phyloP scores from a whole-genome alignment of 2,329 filamentous ascomycete species.

The Diaporthe longicolla region DNA sequence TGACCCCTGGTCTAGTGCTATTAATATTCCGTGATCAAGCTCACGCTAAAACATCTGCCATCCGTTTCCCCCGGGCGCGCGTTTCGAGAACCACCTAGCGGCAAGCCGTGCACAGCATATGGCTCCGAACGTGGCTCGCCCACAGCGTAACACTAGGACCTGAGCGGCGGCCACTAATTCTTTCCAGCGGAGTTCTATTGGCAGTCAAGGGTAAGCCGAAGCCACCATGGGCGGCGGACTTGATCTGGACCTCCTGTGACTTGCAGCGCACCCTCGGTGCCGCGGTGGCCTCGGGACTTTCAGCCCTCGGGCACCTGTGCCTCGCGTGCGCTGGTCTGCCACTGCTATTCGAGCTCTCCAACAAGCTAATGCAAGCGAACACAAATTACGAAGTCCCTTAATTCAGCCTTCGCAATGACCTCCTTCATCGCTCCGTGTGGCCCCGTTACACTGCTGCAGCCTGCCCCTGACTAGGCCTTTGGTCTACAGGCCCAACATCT shows the following conservation, averaged over 20 bases:
- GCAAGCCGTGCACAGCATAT: slow-evolving; percentile 9
- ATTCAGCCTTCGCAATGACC: slow-evolving; percentile 7
- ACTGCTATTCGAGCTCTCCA: neutral
- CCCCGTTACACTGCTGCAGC: slow-evolving; percentile 14
- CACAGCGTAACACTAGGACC: neutral
- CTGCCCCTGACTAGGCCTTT: slow-evolving; percentile 23
- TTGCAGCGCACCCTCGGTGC: neutral
- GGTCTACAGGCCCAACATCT: neutral
- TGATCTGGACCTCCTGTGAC: slow-evolving; percentile 12
- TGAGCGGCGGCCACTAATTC: neutral
- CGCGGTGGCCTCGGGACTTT: neutral
- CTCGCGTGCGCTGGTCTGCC: neutral
- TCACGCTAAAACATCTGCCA: slow-evolving; percentile 28
- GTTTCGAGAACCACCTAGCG: slow-evolving; percentile 29
- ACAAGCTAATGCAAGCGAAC: slow-evolving; percentile 26
- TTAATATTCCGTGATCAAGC: slow-evolving; percentile 11
- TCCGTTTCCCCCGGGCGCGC: slow-evolving; percentile 21
- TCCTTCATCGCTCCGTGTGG: neutral
- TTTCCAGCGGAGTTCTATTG: neutral
- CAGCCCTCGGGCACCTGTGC: neutral
- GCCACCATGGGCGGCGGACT: too few species aligned
- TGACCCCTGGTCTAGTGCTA: neutral
- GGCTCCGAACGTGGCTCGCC: neutral
- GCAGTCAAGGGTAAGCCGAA: neutral
- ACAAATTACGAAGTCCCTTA: slow-evolving; percentile 7